These are phyloP conservation scores for Pythium utonaiense DNA, from an alignment of 352 stramenopile genomes.

Conservation along the genomic window DNA sequence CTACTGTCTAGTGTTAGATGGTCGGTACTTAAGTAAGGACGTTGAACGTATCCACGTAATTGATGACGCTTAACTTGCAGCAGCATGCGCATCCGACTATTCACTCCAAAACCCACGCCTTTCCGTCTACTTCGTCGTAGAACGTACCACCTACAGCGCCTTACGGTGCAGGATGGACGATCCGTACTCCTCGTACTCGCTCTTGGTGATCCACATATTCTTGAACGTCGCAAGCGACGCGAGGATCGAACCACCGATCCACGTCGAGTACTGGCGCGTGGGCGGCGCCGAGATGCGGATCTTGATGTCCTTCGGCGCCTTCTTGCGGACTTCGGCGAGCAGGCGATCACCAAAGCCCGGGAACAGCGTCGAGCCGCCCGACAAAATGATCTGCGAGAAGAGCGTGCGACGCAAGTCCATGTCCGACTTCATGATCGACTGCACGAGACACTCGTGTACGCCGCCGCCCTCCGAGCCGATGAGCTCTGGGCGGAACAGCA, in stretches of 20 bases:
- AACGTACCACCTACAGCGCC: constrained; percentile 67
- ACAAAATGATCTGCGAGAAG: constrained; percentile 92
- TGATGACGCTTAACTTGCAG: too few species aligned
- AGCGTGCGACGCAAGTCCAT: constrained; percentile 94
- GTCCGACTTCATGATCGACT: constrained; percentile 97
- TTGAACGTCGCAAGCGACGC: constrained; percentile 97
- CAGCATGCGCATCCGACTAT: too few species aligned
- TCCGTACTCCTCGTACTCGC: constrained; percentile 98
- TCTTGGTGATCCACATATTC: constrained; percentile 99
- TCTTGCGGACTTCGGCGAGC: constrained; percentile 91
- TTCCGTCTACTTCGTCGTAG: neutral
- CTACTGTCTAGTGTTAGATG: neutral
- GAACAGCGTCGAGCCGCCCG: constrained; percentile 94
- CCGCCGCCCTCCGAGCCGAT: constrained; percentile 60
- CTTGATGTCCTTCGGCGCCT: constrained; percentile 90
- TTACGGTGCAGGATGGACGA: constrained; percentile 97
- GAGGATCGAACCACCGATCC: constrained; percentile 97
- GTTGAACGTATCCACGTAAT: too few species aligned
- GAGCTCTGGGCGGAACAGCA: constrained; percentile 60
- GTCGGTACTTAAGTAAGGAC: too few species aligned
- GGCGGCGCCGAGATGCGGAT: constrained; percentile 95
- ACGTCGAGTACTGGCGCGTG: constrained; percentile 94
- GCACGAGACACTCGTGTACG: constrained; percentile 85
- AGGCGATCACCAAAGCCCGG: constrained; percentile 94
- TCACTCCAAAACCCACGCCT: constrained; percentile 1